Base-by-base conservation (phyloP, 2,329 filamentous ascomycete species). In the Pezizomycotina sp. region DNA sequence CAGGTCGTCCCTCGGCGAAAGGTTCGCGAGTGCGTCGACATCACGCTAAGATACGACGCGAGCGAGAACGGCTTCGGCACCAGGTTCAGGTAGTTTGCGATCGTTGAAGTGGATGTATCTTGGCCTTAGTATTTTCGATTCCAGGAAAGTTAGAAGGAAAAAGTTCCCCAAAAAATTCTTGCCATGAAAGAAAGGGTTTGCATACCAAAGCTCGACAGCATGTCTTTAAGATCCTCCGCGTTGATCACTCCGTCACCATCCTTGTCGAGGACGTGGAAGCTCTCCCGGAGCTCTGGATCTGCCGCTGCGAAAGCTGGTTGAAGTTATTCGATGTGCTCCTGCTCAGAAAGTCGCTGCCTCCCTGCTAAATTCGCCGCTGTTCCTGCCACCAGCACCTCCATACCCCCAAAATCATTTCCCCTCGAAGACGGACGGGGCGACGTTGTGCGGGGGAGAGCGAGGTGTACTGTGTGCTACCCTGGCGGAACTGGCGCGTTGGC, bases 251-350 rank as follows among this genome's bases (percentile, higher is more conserved):
- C 84, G 52, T 89, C 82, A 52, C 82, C 84, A 57, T 89, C 77
- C 42, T 81, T 69, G 57, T 95, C 89, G 29, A 98, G 66, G 41
- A 93, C 83, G 57, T 91, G 81, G 57, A 95, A 98, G 0, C 78
- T 82, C 55, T 95, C 86, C 43, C 89, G 72, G 58, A 98, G 69
- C 50, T 81, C 52, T 84, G 73, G 22, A 93, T 72, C 50, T 93
- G 81, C 3, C 79, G 66, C 2, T 81, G 74, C 23, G 86, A 78
- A 26, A 95, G 60, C 52, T 79, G 76, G 15, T 42, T 49, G 24
- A 49, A 47, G 5, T 41, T 43, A 21, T 43, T 46, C 8, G 38
- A 44, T 15, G 37, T 32, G 25, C 35, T 42, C 5, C 45, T 39
- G 20, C 38, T 40, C 23, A 30, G 10, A n/a, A n/a, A n/a, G n/a